Percentiles rank a stretch among this genome's conserved stretches.
Conservation (phyloP, 306 rosid species). For the Hippophae rhamnoides region DNA sequence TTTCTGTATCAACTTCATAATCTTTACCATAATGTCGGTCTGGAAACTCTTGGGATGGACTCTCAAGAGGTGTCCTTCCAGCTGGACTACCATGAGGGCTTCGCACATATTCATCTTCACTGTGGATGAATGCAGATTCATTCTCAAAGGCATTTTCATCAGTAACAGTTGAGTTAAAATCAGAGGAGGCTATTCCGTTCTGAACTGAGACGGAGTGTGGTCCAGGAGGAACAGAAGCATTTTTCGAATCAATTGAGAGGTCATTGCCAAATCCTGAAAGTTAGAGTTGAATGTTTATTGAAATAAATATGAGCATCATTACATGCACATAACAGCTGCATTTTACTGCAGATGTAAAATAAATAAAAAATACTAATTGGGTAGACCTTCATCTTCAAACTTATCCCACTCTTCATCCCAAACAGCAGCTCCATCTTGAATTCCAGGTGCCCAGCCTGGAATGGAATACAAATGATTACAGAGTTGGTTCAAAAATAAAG, state of each 20-base stretch:
- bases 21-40: constrained; percentile 42
- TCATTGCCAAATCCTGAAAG: constrained; percentile 78
- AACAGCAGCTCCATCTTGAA: constrained; percentile 60
- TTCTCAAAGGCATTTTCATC: constrained; percentile 44
- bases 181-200: constrained; percentile 40
- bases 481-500: not conserved
- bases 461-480: constrained; percentile 8
- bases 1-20: constrained; percentile 57
- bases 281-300: not conserved
- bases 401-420: constrained; percentile 99
- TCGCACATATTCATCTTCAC: constrained; percentile 56
- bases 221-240: constrained; percentile 27
- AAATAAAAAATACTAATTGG: not conserved
- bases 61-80: constrained; percentile 47
- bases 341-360: not conserved
- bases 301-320: not conserved
- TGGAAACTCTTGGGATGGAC: constrained; percentile 54
- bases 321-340: not conserved
- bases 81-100: constrained; percentile 66
- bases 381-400: constrained; percentile 91
- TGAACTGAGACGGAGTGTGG: constrained; percentile 31
- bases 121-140: constrained; percentile 55
- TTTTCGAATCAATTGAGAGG: constrained; percentile 38
- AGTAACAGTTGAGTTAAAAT: constrained; percentile 35
- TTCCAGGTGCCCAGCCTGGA: constrained; percentile 93